Conservation (phyloP, 805 yeast genomes). For the Starmerella bombi region DNA sequence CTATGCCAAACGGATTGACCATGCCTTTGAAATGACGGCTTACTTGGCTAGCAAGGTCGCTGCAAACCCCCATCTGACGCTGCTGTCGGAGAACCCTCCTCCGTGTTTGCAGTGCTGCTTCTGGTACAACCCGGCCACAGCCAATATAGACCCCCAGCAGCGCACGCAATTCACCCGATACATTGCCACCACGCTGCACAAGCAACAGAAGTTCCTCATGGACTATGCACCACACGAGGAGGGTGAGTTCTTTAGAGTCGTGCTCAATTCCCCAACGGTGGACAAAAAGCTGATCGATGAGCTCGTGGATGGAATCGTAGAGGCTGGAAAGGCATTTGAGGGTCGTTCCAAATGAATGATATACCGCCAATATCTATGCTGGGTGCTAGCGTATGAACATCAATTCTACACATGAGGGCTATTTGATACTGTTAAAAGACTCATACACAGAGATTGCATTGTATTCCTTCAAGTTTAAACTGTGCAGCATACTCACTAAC, state of each 20-base stretch:
- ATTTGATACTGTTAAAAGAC: background rate
- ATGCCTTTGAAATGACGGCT: conserved; percentile 52
- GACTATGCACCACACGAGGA: conserved; percentile 62
- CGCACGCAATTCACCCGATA: conserved; percentile 47
- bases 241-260: conserved; percentile 79
- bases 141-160: conserved; percentile 24
- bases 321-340: conserved; percentile 5
- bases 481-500: too few species aligned
- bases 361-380: too few species aligned
- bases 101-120: conserved; percentile 79
- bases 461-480: too few species aligned
- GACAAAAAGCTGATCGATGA: conserved; percentile 35
- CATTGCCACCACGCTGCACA: conserved; percentile 49
- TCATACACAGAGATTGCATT: too few species aligned
- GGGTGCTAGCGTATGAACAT: background rate
- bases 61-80: conserved; percentile 34
- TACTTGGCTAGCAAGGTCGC: conserved; percentile 41
- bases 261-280: conserved; percentile 58
- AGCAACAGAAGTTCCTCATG: conserved; percentile 52
- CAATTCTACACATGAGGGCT: background rate
- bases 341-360: too few species aligned
- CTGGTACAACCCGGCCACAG: conserved; percentile 46
- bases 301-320: conserved; percentile 26
- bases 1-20: conserved; percentile 52
- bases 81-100: conserved; percentile 47